phyloP scores from a whole-genome alignment of 176 grass and related monocot species.

The Avena eriantha region DNA sequence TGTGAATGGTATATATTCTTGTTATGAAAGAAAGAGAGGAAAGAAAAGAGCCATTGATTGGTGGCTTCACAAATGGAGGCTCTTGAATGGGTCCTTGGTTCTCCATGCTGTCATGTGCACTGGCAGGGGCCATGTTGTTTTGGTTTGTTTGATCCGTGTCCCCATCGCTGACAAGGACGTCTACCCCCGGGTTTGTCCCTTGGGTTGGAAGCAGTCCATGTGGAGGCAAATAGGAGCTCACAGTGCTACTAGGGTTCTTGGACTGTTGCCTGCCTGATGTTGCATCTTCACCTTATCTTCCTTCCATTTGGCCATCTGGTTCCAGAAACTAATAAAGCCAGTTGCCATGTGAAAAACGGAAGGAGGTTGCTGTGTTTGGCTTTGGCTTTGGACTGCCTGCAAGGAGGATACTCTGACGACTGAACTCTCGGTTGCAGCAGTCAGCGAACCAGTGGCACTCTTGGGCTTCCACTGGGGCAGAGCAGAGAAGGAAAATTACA shows the following conservation, averaged over 20 bases:
- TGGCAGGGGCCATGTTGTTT: slow-evolving; percentile 31
- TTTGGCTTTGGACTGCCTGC: background rate
- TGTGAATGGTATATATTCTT: background rate
- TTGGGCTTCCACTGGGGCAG: background rate
- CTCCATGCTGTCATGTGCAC: slow-evolving; percentile 48
- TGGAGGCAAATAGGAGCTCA: slow-evolving; percentile 48
- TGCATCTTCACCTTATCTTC: slow-evolving; percentile 35
- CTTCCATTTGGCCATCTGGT: slow-evolving; percentile 33
- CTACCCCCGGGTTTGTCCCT: slow-evolving; percentile 45
- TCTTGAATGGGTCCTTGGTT: slow-evolving; percentile 6
- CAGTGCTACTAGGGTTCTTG: background rate
- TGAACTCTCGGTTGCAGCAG: background rate
- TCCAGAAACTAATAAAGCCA: background rate
- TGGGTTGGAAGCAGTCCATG: slow-evolving; percentile 44
- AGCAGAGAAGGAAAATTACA: background rate
- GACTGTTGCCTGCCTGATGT: slow-evolving; percentile 27
- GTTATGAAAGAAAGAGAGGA: background rate
- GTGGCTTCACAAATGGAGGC: slow-evolving; percentile 29
- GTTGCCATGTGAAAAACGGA: background rate
- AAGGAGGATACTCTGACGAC: background rate
- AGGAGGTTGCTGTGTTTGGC: background rate
- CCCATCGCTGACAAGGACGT: slow-evolving; percentile 47
- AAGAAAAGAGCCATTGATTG: background rate
- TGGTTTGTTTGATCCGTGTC: slow-evolving; percentile 37
- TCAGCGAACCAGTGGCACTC: background rate